Evolutionary conservation across 1,139 yeast genomes (phyloP).

Genomic region (Yamadazyma trypodendri): DNA sequence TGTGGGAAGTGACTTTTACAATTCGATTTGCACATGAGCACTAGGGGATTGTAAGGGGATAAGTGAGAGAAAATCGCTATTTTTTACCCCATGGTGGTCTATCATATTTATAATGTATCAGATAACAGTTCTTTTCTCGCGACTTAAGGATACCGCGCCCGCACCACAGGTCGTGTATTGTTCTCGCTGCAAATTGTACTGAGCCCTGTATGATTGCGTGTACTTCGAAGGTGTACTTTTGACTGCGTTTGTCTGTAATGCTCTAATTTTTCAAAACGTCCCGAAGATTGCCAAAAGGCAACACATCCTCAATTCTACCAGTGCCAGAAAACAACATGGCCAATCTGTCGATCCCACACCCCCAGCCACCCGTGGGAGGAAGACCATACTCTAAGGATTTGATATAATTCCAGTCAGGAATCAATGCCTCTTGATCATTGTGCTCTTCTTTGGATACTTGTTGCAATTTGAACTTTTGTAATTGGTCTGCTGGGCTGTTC

Average conservation of each 20-base stretch:
- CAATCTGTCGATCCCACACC: conserved; percentile 87
- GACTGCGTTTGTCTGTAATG: background rate
- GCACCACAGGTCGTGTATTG: too few species aligned
- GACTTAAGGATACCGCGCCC: too few species aligned
- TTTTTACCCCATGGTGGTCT: too few species aligned
- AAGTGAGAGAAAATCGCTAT: too few species aligned
- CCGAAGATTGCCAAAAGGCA: conserved; percentile 77
- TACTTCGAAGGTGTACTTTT: too few species aligned
- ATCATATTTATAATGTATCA: too few species aligned
- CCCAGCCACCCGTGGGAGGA: conserved; percentile 99
- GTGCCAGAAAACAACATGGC: conserved; percentile 73
- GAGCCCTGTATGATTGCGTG: too few species aligned
- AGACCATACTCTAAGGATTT: conserved; percentile 85
- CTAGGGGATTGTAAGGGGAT: too few species aligned
- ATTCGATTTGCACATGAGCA: too few species aligned
- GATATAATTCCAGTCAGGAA: conserved; percentile 74
- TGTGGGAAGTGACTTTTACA: too few species aligned
- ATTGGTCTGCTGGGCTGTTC: conserved; percentile 76
- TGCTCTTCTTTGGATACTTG: conserved; percentile 44
- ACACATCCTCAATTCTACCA: conserved; percentile 72
- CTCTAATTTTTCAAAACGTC: conserved; percentile 46
- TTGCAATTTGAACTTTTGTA: conserved; percentile 58
- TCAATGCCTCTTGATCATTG: conserved; percentile 59
- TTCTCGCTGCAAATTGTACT: too few species aligned
- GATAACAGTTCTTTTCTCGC: too few species aligned